Conservation (phyloP, 495 filamentous ascomycete genomes). For the Massariosphaeria phaeospora region DNA sequence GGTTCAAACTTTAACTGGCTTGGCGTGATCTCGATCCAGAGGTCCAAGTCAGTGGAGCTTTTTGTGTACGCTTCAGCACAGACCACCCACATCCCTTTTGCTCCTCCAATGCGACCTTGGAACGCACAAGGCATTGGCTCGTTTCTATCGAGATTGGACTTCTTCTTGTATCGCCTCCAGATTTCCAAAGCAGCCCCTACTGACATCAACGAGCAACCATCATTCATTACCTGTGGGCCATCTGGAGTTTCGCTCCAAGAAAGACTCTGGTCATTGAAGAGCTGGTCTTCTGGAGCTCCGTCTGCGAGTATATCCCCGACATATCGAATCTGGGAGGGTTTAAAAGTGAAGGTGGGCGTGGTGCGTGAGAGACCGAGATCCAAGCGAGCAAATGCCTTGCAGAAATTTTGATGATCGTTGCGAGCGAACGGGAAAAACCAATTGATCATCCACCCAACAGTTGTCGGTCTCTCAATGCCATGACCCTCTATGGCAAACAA, state of each 20-base stretch:
- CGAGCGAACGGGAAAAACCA: constrained; percentile 36
- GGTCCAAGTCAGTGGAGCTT: constrained; percentile 39
- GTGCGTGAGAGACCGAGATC: constrained; percentile 38
- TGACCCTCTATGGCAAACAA: constrained; percentile 29
- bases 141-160: not conserved
- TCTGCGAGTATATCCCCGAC: constrained; percentile 28
- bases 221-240: constrained; percentile 31
- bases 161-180: constrained; percentile 16
- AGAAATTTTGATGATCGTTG: constrained; percentile 33
- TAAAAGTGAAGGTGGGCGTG: constrained; percentile 28
- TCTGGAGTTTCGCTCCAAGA: constrained; percentile 8
- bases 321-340: constrained; percentile 29
- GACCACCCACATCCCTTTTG: constrained; percentile 88
- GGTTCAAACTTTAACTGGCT: constrained; percentile 78
- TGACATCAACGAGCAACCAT: constrained; percentile 38
- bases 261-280: constrained; percentile 33
- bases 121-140: constrained; percentile 61
- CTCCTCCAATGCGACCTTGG: constrained; percentile 75
- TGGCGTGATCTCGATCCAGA: constrained; percentile 73
- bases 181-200: constrained; percentile 28
- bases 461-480: constrained; percentile 7
- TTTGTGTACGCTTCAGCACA: constrained; percentile 46
- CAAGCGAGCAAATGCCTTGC: constrained; percentile 39
- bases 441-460: constrained; percentile 29
- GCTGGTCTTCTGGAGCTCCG: constrained; percentile 29